Conservation (phyloP, 345 rosid species). For the Brassica rapa region DNA sequence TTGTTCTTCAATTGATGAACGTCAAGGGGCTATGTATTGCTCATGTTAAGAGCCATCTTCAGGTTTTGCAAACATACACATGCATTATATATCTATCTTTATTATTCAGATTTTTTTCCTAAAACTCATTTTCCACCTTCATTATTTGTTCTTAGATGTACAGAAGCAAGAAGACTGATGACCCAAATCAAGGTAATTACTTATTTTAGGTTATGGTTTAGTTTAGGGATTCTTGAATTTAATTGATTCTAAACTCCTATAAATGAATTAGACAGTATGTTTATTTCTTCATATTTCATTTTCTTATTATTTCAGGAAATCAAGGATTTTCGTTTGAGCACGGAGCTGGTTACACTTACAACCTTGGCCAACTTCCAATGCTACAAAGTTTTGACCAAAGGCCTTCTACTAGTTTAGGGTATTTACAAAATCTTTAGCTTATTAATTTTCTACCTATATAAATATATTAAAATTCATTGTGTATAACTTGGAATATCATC, state of each 20-base stretch:
- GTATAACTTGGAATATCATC: constrained; percentile 1
- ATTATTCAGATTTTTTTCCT: neutral
- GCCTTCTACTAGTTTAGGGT: constrained; percentile 48
- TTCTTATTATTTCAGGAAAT: constrained; percentile 37
- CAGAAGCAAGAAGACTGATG: constrained; percentile 69
- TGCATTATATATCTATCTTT: neutral
- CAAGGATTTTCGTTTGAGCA: constrained; percentile 53
- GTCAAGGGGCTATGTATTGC: constrained; percentile 76
- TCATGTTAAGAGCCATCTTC: constrained; percentile 91
- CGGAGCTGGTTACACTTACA: constrained; percentile 53
- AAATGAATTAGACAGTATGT: neutral
- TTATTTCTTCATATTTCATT: neutral
- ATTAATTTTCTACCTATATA: constrained; percentile 1
- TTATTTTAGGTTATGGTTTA: neutral
- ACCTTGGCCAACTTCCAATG: constrained; percentile 66
- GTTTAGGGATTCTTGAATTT: constrained; percentile 40
- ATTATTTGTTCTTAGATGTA: constrained; percentile 52
- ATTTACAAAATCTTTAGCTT: constrained; percentile 5
- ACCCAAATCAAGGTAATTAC: constrained; percentile 52
- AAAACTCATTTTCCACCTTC: constrained; percentile 4
- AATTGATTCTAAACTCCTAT: constrained; percentile 1
- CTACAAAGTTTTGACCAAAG: constrained; percentile 55
- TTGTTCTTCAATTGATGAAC: constrained; percentile 82
- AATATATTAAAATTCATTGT: neutral
- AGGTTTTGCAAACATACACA: constrained; percentile 46